Evolutionary conservation across 768 basidiomycete species (phyloP).

Genomic region (Hygrophoropsis aurantiaca): DNA sequence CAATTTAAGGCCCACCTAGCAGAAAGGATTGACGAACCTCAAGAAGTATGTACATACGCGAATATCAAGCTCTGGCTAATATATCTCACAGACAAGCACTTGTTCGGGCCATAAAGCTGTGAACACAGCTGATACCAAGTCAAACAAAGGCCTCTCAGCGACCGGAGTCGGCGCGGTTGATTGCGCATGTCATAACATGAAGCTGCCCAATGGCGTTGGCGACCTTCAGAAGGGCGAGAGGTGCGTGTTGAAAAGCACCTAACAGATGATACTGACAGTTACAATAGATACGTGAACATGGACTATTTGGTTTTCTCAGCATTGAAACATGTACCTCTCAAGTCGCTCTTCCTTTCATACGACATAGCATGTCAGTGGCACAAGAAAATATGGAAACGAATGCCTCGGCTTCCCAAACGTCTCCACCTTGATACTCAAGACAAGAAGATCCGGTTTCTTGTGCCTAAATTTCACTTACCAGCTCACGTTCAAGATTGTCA

Average conservation of each 20-base stretch:
- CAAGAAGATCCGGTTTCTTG: conserved; percentile 7
- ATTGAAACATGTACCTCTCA: neutral
- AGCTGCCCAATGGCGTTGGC: neutral
- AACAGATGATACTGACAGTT: neutral
- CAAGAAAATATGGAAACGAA: conserved; percentile 10
- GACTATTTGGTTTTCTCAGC: conserved; percentile 1
- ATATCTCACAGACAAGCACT: conserved; percentile 15
- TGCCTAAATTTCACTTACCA: conserved; percentile 41
- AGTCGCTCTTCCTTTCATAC: conserved; percentile 11
- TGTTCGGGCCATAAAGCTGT: conserved; percentile 12
- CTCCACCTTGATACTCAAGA: neutral
- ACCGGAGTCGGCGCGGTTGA: neutral
- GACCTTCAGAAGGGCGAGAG: conserved; percentile 1
- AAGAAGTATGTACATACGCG: neutral
- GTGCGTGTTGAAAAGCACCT: neutral
- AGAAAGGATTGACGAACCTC: neutral
- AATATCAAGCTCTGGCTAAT: neutral
- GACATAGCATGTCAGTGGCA: conserved; percentile 21
- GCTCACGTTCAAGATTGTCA: conserved; percentile 32
- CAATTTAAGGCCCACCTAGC: conserved; percentile 5
- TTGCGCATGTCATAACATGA: neutral
- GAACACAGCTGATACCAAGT: neutral
- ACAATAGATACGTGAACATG: conserved; percentile 7
- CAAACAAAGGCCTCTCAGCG: neutral
- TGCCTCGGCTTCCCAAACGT: neutral